Evolutionary conservation across 306 rosid genomes (phyloP).

Genomic region (Vachellia collinsii): DNA sequence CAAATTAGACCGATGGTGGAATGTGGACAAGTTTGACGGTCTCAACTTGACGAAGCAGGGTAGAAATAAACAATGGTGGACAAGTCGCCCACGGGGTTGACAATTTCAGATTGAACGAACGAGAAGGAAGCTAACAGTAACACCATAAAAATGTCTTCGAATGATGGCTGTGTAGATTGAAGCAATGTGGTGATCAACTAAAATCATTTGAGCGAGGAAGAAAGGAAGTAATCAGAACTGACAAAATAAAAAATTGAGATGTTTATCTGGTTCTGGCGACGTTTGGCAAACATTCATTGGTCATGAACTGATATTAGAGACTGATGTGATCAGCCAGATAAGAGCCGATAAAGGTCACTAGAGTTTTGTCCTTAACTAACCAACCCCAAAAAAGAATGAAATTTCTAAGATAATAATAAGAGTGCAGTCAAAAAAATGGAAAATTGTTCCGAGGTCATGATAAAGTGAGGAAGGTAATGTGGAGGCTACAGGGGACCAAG

Average conservation of each 20-base stretch:
- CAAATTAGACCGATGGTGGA: neutral
- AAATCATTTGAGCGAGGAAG: neutral
- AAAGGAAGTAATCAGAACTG: conserved; percentile 13
- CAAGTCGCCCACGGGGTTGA: neutral
- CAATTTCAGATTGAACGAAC: neutral
- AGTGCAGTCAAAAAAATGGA: neutral
- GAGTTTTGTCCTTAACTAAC: neutral
- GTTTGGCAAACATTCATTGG: neutral
- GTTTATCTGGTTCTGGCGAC: neutral
- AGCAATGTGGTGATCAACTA: neutral
- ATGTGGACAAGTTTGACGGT: conserved; percentile 28
- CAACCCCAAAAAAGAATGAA: neutral
- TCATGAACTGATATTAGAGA: neutral
- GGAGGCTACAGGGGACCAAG: neutral
- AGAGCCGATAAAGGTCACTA: neutral
- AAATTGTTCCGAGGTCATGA: neutral
- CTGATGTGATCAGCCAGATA: neutral
- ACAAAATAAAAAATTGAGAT: neutral
- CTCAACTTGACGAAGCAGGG: conserved; percentile 36
- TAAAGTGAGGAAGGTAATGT: neutral
- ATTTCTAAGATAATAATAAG: conserved; percentile 10
- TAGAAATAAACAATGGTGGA: neutral
- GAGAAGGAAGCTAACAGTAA: neutral
- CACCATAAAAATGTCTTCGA: neutral
- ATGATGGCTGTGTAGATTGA: neutral